phyloP scores from a whole-genome alignment of 495 filamentous ascomycete genomes.

The Podospora australis region DNA sequence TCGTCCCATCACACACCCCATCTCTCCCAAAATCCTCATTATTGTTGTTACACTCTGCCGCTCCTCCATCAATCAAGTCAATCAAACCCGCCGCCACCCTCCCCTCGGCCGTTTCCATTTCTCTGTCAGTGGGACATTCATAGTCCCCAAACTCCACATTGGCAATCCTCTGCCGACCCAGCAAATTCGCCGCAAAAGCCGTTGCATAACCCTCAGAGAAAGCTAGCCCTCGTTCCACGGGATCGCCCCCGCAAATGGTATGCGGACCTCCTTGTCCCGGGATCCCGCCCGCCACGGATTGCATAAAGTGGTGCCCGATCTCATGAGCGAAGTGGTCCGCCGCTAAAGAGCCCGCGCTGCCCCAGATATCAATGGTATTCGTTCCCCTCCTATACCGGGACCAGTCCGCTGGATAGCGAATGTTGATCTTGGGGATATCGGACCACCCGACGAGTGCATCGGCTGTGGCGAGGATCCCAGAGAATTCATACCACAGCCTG shows the following conservation, averaged over 20 bases:
- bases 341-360: not conserved
- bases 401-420: not conserved
- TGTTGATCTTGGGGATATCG: not conserved
- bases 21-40: not conserved
- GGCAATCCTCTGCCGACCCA: not conserved
- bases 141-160: not conserved
- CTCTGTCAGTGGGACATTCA: not conserved
- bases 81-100: not conserved
- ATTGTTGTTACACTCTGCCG: not conserved
- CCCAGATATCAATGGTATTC: not conserved
- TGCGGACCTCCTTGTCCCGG: not conserved
- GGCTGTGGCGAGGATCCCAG: not conserved
- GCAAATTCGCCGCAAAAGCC: not conserved
- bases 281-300: not conserved
- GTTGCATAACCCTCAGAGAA: not conserved
- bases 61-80: not conserved
- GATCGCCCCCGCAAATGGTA: not conserved
- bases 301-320: not conserved
- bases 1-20: not conserved
- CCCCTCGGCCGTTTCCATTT: not conserved
- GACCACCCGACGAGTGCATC: not conserved
- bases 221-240: not conserved
- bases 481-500: not conserved
- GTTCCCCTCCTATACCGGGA: not conserved
- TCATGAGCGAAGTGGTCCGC: conserved; percentile 3